Percentiles rank a stretch among this genome's conserved stretches.
Evolutionary conservation across 163 green algal species (phyloP).

Genomic region (Scenedesmus sp.): DNA sequence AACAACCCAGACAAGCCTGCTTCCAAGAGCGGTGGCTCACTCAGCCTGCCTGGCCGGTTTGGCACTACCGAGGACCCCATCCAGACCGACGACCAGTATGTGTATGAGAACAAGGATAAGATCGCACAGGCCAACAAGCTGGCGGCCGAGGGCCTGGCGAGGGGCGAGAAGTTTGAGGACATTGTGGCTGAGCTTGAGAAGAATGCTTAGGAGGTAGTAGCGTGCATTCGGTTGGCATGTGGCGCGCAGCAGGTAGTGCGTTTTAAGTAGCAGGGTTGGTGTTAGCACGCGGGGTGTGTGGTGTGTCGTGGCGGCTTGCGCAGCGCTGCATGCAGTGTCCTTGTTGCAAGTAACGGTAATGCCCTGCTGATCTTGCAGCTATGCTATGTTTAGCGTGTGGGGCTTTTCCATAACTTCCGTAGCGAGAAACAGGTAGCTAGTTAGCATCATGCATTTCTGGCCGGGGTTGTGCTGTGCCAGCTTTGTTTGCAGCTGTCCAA

Average conservation of each 20-base stretch:
- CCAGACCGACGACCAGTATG: background rate
- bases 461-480: background rate
- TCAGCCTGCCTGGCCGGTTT: background rate
- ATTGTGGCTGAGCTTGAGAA: background rate
- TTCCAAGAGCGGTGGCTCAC: background rate
- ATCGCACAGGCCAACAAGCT: background rate
- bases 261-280: too few species aligned
- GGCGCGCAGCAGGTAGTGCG: too few species aligned
- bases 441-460: background rate
- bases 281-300: too few species aligned
- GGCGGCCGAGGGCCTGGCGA: background rate
- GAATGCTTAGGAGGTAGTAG: background rate
- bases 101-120: slow-evolving; percentile 1
- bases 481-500: background rate
- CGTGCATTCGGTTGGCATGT: background rate
- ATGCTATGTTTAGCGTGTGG: too few species aligned
- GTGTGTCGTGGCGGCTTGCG: too few species aligned
- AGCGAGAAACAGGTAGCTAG: background rate
- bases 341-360: too few species aligned
- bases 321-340: too few species aligned
- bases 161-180: background rate
- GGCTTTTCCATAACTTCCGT: background rate
- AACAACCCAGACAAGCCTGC: background rate
- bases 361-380: too few species aligned
- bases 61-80: background rate